Evolutionary conservation across 768 basidiomycete species (phyloP), one percentile per base, ranked within the genome.

Genomic region (Cystoderma amianthinum): DNA sequence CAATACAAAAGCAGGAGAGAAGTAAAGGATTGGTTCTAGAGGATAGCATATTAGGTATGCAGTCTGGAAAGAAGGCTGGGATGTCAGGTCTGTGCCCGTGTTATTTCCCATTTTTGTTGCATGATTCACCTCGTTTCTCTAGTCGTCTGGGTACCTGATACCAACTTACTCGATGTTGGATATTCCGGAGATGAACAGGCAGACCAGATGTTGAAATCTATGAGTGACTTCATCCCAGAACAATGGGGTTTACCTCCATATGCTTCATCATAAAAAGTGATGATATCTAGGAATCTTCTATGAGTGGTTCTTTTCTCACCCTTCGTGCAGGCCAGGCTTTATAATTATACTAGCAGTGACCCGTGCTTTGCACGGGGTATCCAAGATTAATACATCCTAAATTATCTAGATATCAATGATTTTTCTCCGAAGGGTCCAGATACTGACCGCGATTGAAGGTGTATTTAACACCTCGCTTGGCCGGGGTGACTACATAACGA

Each of bases 61-160:
- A 83, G 48, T 87, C 88, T 5, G 90, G 81, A 3, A 85, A 85
- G 54, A 69, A 84, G 43, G 89, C 89, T 2, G 88, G 86, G 9
- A 92, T 93, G 90, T 73, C 80, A 43, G 88, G 90, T 90, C 42
- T 25, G 72, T 48, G 13, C 32, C 20, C 28, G 38, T 9, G 17
- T 10, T 36, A 15, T 20, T 6, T 11, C 11, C 9, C 38, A 12
- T 11, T 11, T 17, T 6, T 23, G 11, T 38, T 6, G 10, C 5
- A 17, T 16, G 10, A 38, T 43, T 32, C 42, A 24, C 30, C 33
- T 24, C 24, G 36, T 17, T 32, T 33, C 44, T 32, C 22, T 49
- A 90, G 89, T 90, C 22, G 68, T 89, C 2, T 94, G 90, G 90
- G 76, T 92, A 12, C 90, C 91, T 2, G 90, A 93, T 51, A 51